Percentiles rank a stretch among this genome's conserved stretches.
Evolutionary conservation across 1,284 basidiomycete genomes (phyloP).

Genomic region (Tetrapyrgos nigripes): DNA sequence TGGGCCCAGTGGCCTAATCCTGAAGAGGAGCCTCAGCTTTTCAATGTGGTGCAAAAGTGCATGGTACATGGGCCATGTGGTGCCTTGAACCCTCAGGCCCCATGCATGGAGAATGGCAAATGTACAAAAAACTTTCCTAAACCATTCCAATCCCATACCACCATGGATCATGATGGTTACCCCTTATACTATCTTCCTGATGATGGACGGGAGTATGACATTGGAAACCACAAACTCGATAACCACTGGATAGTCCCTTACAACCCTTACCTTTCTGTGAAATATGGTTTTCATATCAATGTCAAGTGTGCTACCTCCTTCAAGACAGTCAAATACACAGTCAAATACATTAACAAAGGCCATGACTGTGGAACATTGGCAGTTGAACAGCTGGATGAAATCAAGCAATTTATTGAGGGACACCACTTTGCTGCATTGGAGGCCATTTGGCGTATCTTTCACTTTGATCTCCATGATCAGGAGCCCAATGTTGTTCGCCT

Average conservation of each 20-base stretch:
- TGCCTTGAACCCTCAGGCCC: constrained; percentile 32
- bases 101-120: too few relatives aligned
- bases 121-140: too few relatives aligned
- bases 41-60: constrained; percentile 33
- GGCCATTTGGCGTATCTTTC: constrained; percentile 37
- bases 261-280: constrained; percentile 32
- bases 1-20: constrained; percentile 49
- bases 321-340: constrained; percentile 46
- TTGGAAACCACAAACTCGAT: constrained; percentile 24
- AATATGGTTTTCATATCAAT: constrained; percentile 34
- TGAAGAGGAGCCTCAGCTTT: constrained; percentile 41
- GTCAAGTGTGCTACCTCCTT: constrained; percentile 39
- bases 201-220: constrained; percentile 35
- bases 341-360: constrained; percentile 58
- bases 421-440: constrained; percentile 38
- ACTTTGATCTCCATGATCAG: constrained; percentile 38
- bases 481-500: constrained; percentile 44
- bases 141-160: too few relatives aligned
- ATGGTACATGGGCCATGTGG: constrained; percentile 58
- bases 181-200: constrained; percentile 40
- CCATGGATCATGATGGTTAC: constrained; percentile 47
- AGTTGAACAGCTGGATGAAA: constrained; percentile 35
- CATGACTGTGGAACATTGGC: constrained; percentile 41
- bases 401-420: constrained; percentile 34
- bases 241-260: too few relatives aligned